These are phyloP conservation scores for Ophiostoma ips DNA, from an alignment of 2,329 filamentous ascomycete species.

Conservation along the genomic window DNA sequence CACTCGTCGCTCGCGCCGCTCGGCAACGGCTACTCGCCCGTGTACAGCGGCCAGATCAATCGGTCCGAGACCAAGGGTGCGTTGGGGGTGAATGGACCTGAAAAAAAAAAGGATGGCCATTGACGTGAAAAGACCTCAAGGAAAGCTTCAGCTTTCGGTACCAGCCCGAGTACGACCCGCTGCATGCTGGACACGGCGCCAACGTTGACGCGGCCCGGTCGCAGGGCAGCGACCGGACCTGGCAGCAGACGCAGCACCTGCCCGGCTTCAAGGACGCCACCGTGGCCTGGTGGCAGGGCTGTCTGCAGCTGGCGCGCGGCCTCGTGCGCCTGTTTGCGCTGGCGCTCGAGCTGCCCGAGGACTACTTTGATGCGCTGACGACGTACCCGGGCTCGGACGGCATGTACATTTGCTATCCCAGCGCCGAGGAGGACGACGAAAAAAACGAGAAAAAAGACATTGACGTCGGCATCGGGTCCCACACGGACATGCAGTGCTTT, in stretches of 20 bases:
- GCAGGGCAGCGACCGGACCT: constrained; percentile 15
- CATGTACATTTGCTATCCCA: constrained; percentile 16
- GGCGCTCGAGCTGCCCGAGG: constrained; percentile 14
- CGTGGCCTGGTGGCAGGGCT: constrained; percentile 15
- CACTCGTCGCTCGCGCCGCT: constrained; percentile 6
- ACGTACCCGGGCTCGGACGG: constrained; percentile 21
- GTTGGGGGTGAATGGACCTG: too few species aligned
- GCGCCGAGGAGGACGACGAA: background rate
- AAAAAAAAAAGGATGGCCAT: background rate
- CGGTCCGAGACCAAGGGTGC: constrained; percentile 11
- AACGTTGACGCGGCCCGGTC: background rate
- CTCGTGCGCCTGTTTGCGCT: constrained; percentile 16
- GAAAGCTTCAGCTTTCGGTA: constrained; percentile 17
- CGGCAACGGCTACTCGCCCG: constrained; percentile 14
- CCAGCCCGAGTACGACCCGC: constrained; percentile 13
- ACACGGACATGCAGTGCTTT: constrained; percentile 30
- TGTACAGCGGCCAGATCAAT: constrained; percentile 14
- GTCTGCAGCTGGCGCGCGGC: constrained; percentile 13
- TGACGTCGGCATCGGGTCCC: constrained; percentile 31
- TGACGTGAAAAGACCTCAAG: constrained; percentile 12
- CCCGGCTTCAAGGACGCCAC: constrained; percentile 14
- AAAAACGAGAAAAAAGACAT: background rate
- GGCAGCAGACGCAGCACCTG: constrained; percentile 15
- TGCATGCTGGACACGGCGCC: constrained; percentile 4
- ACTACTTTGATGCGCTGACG: constrained; percentile 28